These are phyloP conservation scores for Medicago ruthenica DNA, from an alignment of 306 rosid species.

Conservation along the genomic window DNA sequence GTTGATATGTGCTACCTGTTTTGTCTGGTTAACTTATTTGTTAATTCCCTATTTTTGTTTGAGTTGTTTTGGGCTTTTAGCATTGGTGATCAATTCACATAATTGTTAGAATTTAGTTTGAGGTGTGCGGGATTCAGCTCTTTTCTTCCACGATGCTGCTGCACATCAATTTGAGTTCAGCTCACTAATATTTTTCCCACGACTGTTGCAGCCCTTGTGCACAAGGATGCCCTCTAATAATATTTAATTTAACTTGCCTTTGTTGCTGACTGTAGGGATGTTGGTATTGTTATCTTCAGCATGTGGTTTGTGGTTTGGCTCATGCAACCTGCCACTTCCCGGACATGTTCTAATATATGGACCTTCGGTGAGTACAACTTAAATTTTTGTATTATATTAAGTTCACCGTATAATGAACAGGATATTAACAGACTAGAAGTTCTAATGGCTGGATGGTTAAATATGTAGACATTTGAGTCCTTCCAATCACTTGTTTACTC, in stretches of 20 bases:
- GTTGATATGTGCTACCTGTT: slow-evolving; percentile 32
- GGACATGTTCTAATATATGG: slow-evolving; percentile 88
- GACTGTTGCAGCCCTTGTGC: slow-evolving; percentile 16
- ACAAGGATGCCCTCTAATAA: slow-evolving; percentile 23
- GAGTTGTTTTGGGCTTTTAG: slow-evolving; percentile 29
- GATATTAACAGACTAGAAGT: slow-evolving; percentile 30
- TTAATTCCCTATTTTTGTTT: slow-evolving; percentile 20
- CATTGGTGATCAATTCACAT: slow-evolving; percentile 17
- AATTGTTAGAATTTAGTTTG: slow-evolving; percentile 27
- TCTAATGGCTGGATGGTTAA: slow-evolving; percentile 14
- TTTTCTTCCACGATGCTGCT: slow-evolving; percentile 33
- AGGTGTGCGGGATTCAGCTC: slow-evolving; percentile 35
- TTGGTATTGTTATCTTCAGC: slow-evolving; percentile 72
- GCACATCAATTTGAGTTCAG: slow-evolving; percentile 28
- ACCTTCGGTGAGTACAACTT: slow-evolving; percentile 80
- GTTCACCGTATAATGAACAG: slow-evolving; percentile 18
- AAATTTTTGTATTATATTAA: slow-evolving; percentile 6
- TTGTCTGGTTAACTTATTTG: slow-evolving; percentile 34
- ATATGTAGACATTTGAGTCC: slow-evolving; percentile 19
- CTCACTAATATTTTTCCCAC: not conserved
- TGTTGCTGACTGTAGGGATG: slow-evolving; percentile 68
- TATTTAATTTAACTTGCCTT: slow-evolving; percentile 37
- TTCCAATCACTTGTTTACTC: slow-evolving; percentile 17
- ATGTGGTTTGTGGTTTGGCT: slow-evolving; percentile 78
- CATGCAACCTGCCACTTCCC: slow-evolving; percentile 77